phyloP scores from a whole-genome alignment of 2,329 filamentous ascomycete genomes.

The Aspergillus ruber region DNA sequence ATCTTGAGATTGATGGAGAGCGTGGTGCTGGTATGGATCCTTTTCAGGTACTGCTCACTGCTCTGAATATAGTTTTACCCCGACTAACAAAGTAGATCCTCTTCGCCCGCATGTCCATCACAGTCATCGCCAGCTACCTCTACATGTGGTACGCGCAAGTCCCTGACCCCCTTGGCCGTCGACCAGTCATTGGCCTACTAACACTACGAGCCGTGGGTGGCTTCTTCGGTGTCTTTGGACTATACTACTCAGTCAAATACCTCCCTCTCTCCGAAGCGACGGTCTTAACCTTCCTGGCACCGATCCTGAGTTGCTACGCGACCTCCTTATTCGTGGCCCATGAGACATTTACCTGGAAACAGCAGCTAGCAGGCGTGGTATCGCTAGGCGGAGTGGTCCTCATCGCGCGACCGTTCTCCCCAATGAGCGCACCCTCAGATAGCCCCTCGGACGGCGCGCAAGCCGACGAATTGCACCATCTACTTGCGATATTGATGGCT shows the following conservation, averaged over 20 bases:
- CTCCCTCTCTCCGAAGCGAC: conserved; percentile 81
- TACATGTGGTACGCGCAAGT: conserved; percentile 70
- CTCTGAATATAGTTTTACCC: neutral
- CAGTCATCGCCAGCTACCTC: conserved; percentile 55
- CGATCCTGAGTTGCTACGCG: conserved; percentile 70
- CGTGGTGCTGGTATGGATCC: conserved; percentile 68
- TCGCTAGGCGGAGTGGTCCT: conserved; percentile 75
- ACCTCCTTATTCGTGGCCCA: conserved; percentile 65
- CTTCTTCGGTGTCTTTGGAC: conserved; percentile 71
- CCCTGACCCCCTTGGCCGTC: conserved; percentile 62
- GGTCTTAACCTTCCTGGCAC: conserved; percentile 80
- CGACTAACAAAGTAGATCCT: conserved; percentile 49
- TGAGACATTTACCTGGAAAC: conserved; percentile 70
- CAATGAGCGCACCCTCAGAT: conserved; percentile 2
- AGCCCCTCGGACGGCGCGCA: conserved; percentile 17
- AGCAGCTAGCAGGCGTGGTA: conserved; percentile 68
- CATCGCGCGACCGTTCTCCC: conserved; percentile 62
- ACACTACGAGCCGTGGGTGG: conserved; percentile 63
- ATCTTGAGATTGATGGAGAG: conserved; percentile 63
- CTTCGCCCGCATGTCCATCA: conserved; percentile 72
- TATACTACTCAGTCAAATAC: conserved; percentile 70
- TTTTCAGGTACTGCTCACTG: conserved; percentile 51
- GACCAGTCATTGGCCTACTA: conserved; percentile 61
- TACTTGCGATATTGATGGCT: conserved; percentile 64
- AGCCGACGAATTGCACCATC: conserved; percentile 55